Evolutionary conservation across 495 filamentous ascomycete genomes (phyloP).

Genomic region (Durotheca rogersii): DNA sequence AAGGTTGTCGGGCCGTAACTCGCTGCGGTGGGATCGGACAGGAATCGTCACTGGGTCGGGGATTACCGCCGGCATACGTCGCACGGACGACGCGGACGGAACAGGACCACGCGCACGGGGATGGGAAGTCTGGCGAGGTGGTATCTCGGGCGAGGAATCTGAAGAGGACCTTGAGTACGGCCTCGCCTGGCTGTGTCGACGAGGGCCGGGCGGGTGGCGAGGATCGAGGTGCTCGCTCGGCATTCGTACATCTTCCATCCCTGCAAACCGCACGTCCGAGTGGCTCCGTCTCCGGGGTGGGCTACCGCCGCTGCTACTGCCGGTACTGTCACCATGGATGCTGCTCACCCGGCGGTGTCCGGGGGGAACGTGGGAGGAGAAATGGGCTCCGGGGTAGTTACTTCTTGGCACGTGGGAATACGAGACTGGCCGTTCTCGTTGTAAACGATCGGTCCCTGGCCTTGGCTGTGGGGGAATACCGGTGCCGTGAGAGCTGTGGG

Average conservation of each 20-base stretch:
- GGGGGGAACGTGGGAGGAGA: slow-evolving; percentile 15
- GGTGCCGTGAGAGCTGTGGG: slow-evolving; percentile 18
- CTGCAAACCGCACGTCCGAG: slow-evolving; percentile 30
- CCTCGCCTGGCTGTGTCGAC: slow-evolving; percentile 35
- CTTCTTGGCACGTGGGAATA: slow-evolving; percentile 33
- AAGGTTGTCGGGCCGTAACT: slow-evolving; percentile 28
- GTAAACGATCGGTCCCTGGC: slow-evolving; percentile 36
- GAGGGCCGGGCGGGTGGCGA: slow-evolving; percentile 17
- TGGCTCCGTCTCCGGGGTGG: slow-evolving; percentile 30
- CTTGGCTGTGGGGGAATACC: slow-evolving; percentile 16
- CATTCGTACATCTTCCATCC: slow-evolving; percentile 11
- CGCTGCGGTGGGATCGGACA: slow-evolving; percentile 26
- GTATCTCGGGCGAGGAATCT: slow-evolving; percentile 28
- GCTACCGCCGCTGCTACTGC: slow-evolving; percentile 23
- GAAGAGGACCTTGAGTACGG: slow-evolving; percentile 20
- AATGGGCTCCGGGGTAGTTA: slow-evolving; percentile 22
- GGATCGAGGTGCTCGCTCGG: slow-evolving; percentile 32
- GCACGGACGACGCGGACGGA: slow-evolving; percentile 29
- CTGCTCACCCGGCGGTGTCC: slow-evolving; percentile 16
- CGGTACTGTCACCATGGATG: slow-evolving; percentile 13
- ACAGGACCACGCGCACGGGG: slow-evolving; percentile 16
- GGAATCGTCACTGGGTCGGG: slow-evolving; percentile 15
- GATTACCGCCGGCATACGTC: slow-evolving; percentile 28
- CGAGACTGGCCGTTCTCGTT: slow-evolving; percentile 29
- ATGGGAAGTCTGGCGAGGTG: slow-evolving; percentile 18